These are phyloP conservation scores for Geotrichum histeridarum DNA, from an alignment of 1,139 yeast genomes.

Conservation along the genomic window DNA sequence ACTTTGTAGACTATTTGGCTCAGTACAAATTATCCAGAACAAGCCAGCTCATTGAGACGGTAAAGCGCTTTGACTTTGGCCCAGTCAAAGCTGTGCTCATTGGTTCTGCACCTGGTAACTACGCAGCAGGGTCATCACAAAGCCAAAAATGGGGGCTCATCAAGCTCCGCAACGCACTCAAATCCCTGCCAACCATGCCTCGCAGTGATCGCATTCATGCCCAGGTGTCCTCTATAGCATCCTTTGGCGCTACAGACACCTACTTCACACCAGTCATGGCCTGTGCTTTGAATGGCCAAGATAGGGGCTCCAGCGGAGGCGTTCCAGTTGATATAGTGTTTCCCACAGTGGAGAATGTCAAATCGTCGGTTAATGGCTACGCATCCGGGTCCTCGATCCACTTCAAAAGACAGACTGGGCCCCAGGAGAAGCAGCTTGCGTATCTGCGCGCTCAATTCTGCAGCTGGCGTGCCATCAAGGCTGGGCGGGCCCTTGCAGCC, in stretches of 20 bases:
- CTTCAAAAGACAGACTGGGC: slow-evolving; percentile 24
- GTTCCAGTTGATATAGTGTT: slow-evolving; percentile 27
- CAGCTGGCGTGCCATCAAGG: slow-evolving; percentile 31
- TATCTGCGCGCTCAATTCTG: slow-evolving; percentile 29
- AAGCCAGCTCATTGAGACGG: slow-evolving; percentile 20
- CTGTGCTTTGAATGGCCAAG: slow-evolving; percentile 24
- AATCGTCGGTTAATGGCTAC: slow-evolving; percentile 34
- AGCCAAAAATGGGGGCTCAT: slow-evolving; percentile 28
- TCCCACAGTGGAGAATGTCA: slow-evolving; percentile 33
- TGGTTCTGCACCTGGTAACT: slow-evolving; percentile 36
- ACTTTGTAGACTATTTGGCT: slow-evolving; percentile 28
- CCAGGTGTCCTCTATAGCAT: slow-evolving; percentile 35
- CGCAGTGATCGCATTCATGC: slow-evolving; percentile 24
- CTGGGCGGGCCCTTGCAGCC: slow-evolving; percentile 33
- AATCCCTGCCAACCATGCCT: slow-evolving; percentile 6
- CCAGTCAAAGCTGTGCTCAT: slow-evolving; percentile 29
- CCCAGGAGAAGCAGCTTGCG: slow-evolving; percentile 25
- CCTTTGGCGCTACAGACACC: slow-evolving; percentile 27
- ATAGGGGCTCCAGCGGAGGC: not conserved
- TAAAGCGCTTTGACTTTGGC: slow-evolving; percentile 30
- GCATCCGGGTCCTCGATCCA: slow-evolving; percentile 33
- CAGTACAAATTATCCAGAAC: slow-evolving; percentile 25
- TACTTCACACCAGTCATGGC: slow-evolving; percentile 25
- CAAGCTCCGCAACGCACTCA: slow-evolving; percentile 24
- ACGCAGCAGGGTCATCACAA: slow-evolving; percentile 18